Evolutionary conservation across 106 monocot species (phyloP).

Genomic region (Alisma plantagoaquatica): DNA sequence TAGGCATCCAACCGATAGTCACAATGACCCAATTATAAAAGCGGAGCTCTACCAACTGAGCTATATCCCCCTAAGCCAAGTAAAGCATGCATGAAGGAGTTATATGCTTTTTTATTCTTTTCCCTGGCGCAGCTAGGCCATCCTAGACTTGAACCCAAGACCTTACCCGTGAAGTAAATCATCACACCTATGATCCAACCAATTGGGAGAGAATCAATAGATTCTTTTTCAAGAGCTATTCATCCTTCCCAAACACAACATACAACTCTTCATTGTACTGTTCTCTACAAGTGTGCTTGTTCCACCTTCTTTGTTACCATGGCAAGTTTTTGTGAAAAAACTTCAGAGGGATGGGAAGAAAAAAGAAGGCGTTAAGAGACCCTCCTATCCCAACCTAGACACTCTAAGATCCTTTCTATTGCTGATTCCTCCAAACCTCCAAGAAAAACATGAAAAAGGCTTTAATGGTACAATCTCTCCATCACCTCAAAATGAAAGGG

Average conservation of each 20-base stretch:
- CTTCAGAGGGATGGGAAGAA: background rate
- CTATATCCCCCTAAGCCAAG: conserved; percentile 1
- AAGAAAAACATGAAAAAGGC: background rate
- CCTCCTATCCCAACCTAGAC: conserved; percentile 4
- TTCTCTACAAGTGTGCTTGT: conserved; percentile 6
- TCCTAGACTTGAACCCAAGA: conserved; percentile 3
- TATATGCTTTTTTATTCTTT: conserved; percentile 6
- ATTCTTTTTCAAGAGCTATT: conserved; percentile 3
- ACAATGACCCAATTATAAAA: no score
- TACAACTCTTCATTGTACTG: conserved; percentile 4
- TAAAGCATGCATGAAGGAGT: conserved; percentile 14
- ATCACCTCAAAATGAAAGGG: no score
- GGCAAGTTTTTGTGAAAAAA: conserved; percentile 7
- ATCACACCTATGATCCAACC: conserved; percentile 10
- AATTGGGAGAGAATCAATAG: conserved; percentile 2
- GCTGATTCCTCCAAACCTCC: background rate
- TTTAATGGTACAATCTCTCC: no score
- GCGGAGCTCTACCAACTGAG: no score
- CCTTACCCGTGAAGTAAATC: conserved; percentile 3
- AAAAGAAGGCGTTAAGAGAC: conserved; percentile 8
- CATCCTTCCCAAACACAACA: background rate
- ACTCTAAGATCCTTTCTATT: conserved; percentile 9
- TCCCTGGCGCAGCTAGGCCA: conserved; percentile 5
- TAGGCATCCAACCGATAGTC: no score
- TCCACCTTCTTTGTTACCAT: background rate